Evolutionary conservation across 768 basidiomycete genomes (phyloP).

Genomic region (Hypsizygus marmoreus): DNA sequence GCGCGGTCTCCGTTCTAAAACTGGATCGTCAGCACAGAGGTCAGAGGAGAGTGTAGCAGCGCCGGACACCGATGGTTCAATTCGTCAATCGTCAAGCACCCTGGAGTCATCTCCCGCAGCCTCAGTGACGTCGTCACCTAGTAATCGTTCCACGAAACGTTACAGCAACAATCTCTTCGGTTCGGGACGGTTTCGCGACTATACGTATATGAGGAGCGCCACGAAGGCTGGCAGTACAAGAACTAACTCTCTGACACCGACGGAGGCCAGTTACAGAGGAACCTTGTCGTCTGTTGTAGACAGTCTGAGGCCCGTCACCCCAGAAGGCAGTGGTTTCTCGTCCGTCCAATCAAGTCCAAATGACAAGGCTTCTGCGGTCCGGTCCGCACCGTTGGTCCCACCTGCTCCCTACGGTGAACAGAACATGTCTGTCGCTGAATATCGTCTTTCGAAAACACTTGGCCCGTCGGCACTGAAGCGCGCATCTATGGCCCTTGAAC

Average conservation of each 20-base stretch:
- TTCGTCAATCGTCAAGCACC: conserved; percentile 33
- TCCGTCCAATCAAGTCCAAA: conserved; percentile 40
- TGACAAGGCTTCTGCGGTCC: conserved; percentile 38
- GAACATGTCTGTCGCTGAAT: conserved; percentile 41
- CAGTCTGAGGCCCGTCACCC: conserved; percentile 54
- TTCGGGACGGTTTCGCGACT: conserved; percentile 77
- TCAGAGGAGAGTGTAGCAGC: conserved; percentile 36
- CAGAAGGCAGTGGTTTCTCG: conserved; percentile 46
- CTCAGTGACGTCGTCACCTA: conserved; percentile 46
- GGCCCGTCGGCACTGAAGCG: conserved; percentile 55
- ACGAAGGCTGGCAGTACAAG: conserved; percentile 43
- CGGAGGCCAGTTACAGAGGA: conserved; percentile 42
- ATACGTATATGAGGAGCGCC: conserved; percentile 65
- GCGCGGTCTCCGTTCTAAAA: conserved; percentile 44
- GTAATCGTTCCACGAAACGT: conserved; percentile 58
- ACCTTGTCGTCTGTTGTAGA: conserved; percentile 45
- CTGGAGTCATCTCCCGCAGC: conserved; percentile 35
- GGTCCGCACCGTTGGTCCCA: conserved; percentile 42
- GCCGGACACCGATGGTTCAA: conserved; percentile 29
- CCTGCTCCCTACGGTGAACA: conserved; percentile 40
- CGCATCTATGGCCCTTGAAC: conserved; percentile 74
- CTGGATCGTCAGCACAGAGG: conserved; percentile 26
- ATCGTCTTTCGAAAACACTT: conserved; percentile 51
- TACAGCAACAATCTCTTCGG: conserved; percentile 89
- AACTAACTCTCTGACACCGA: conserved; percentile 51